These are phyloP conservation scores for Achaetomiella virescens DNA, from an alignment of 495 filamentous ascomycete species.

Conservation along the genomic window DNA sequence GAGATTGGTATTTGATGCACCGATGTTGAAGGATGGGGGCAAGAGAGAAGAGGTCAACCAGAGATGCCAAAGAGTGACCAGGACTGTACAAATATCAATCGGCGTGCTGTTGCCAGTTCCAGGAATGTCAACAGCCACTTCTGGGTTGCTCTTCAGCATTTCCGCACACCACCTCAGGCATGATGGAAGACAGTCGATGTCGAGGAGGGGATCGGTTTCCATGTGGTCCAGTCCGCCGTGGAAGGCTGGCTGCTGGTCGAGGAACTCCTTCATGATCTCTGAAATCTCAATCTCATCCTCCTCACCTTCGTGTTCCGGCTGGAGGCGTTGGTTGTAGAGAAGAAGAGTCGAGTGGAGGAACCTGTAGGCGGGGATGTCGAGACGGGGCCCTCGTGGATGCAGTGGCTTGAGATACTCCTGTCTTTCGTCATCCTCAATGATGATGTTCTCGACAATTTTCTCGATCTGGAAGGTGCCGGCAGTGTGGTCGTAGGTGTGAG, in stretches of 20 bases:
- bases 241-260: constrained; percentile 12
- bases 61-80: constrained; percentile 16
- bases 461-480: constrained; percentile 6
- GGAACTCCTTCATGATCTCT: constrained; percentile 6
- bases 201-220: background rate
- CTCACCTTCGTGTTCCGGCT: no score
- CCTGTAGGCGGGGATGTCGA: constrained; percentile 15
- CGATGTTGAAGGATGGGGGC: background rate
- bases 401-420: constrained; percentile 1
- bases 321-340: constrained; percentile 12
- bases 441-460: background rate
- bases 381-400: background rate
- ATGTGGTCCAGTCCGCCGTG: background rate
- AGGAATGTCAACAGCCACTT: background rate
- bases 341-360: constrained; percentile 10
- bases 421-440: background rate
- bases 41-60: background rate
- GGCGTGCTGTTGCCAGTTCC: background rate
- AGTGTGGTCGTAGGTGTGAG: constrained; percentile 3
- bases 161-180: constrained; percentile 15
- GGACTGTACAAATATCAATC: constrained; percentile 4
- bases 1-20: background rate
- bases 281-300: background rate
- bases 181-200: background rate
- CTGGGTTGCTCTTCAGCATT: background rate